These are phyloP conservation scores for Solanum pimpinellifolium DNA, from an alignment of 257 asterid species.

Conservation along the genomic window DNA sequence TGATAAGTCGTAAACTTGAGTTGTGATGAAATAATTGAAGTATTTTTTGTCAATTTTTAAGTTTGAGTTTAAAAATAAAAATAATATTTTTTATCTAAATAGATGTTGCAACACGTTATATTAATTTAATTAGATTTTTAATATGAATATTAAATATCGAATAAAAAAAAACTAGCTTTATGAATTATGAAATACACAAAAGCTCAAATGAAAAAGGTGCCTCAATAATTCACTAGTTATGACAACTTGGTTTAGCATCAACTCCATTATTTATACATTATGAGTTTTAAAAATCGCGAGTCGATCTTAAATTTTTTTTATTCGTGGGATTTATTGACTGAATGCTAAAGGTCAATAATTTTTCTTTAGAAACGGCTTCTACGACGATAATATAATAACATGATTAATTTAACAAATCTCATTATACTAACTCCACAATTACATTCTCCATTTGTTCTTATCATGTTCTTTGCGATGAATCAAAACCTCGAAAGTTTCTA, in stretches of 20 bases:
- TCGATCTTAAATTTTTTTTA: background rate
- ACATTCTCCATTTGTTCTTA: background rate
- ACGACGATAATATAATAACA: background rate
- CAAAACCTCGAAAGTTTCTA: too few relatives aligned
- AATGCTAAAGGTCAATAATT: background rate
- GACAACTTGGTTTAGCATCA: background rate
- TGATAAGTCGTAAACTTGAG: background rate
- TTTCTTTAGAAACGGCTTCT: background rate
- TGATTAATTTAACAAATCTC: background rate
- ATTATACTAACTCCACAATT: background rate
- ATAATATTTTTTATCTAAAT: accelerated
- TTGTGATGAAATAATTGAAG: accelerated
- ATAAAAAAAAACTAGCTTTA: background rate
- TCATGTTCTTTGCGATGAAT: background rate
- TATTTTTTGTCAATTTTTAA: too few relatives aligned
- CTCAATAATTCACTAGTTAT: background rate
- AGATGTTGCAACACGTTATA: accelerated
- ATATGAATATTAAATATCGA: accelerated
- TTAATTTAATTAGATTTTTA: accelerated
- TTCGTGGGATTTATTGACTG: background rate
- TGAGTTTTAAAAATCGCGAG: background rate
- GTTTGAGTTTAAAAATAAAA: too few relatives aligned
- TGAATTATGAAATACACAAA: background rate
- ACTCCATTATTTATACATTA: background rate
- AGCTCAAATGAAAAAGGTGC: background rate